These are phyloP conservation scores for Acacia pycnantha DNA, from an alignment of 331 rosid species.

Conservation along the genomic window DNA sequence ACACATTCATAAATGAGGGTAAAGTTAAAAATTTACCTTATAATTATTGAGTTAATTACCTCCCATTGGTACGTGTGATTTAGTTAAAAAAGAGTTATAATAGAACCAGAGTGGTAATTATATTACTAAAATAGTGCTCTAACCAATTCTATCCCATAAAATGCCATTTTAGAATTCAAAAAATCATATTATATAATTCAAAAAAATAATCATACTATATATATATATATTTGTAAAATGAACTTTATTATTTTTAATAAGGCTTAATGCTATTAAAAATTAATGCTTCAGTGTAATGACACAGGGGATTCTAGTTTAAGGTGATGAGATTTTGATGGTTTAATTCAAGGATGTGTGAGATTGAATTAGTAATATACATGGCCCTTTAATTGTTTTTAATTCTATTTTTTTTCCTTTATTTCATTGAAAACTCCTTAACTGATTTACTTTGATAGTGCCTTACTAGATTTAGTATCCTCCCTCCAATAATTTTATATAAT, in stretches of 20 bases:
- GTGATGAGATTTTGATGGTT: neutral
- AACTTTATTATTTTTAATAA: too few relatives aligned
- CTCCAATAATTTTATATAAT: neutral
- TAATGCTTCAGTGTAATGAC: neutral
- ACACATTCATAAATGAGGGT: too few relatives aligned
- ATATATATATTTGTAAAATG: too few relatives aligned
- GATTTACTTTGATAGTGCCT: neutral
- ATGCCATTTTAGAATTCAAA: neutral
- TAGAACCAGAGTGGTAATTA: too few relatives aligned
- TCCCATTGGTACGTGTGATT: too few relatives aligned
- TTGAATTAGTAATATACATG: neutral
- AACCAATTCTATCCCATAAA: too few relatives aligned
- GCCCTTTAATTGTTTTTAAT: neutral
- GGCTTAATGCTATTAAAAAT: neutral
- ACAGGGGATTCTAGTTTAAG: neutral
- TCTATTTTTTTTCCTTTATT: neutral
- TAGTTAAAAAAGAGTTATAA: too few relatives aligned
- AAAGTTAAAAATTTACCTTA: too few relatives aligned
- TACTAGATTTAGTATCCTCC: neutral
- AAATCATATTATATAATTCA: too few relatives aligned
- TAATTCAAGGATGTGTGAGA: neutral
- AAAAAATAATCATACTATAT: too few relatives aligned
- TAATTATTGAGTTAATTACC: too few relatives aligned
- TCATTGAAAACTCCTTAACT: neutral
- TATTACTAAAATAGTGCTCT: too few relatives aligned